phyloP scores from a whole-genome alignment of 169 alveolate genomes.

The Plasmodium adleri region DNA sequence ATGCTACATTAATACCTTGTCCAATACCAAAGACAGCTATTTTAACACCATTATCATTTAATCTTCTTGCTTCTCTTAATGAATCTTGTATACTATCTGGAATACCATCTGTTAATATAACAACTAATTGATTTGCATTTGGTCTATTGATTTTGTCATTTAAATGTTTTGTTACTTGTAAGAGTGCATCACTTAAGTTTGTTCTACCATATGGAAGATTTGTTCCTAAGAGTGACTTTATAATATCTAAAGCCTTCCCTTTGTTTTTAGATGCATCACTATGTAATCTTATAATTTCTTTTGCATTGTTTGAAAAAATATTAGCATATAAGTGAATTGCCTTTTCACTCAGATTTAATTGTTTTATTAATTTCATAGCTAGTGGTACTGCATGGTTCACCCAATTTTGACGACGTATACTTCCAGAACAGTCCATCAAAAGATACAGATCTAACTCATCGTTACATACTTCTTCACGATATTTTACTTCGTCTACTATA shows the following conservation, averaged over 20 bases:
- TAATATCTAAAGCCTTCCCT: not conserved
- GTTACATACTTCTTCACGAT: slow-evolving; percentile 57
- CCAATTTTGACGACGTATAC: slow-evolving; percentile 64
- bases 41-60: slow-evolving; percentile 10
- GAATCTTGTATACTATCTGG: slow-evolving; percentile 18
- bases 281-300: slow-evolving; percentile 9
- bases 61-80: not conserved
- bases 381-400: slow-evolving; percentile 9
- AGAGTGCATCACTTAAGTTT: slow-evolving; percentile 21
- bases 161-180: not conserved
- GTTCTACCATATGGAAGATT: slow-evolving; percentile 31
- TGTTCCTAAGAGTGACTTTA: not conserved
- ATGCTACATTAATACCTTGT: slow-evolving; percentile 7
- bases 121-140: slow-evolving; percentile 39
- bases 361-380: not conserved
- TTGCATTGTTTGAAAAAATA: slow-evolving; percentile 4
- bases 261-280: slow-evolving; percentile 21
- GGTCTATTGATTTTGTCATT: slow-evolving; percentile 7
- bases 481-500: slow-evolving; percentile 34
- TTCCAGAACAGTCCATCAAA: slow-evolving; percentile 59
- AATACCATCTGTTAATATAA: slow-evolving; percentile 54
- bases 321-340: slow-evolving; percentile 12
- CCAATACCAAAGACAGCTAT: slow-evolving; percentile 59
- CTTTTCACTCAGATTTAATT: slow-evolving; percentile 26
- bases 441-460: slow-evolving; percentile 47